A percentile compares a stretch with the other conserved stretches of the same genome.
Conservation (phyloP, 2,329 filamentous ascomycete genomes). For the Oidium heveae region DNA sequence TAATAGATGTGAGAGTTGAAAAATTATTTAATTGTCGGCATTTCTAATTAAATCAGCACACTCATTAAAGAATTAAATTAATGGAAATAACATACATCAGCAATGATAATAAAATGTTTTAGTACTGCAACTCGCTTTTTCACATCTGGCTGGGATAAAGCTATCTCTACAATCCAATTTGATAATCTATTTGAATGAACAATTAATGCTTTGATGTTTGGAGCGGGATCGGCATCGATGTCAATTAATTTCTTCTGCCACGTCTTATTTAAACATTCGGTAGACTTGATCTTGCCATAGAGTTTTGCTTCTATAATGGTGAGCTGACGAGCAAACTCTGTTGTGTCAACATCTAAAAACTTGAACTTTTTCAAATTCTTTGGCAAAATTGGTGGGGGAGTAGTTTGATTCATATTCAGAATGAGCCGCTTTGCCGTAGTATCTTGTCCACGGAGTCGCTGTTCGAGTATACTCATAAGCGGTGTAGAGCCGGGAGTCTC, state of each 20-base stretch:
- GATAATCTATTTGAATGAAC: conserved; percentile 96
- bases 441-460: conserved; percentile 71
- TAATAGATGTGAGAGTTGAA: conserved; percentile 90
- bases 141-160: conserved; percentile 76
- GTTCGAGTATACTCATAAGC: conserved; percentile 67
- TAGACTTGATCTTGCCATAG: conserved; percentile 87
- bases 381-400: conserved; percentile 71
- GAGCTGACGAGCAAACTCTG: conserved; percentile 89
- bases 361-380: conserved; percentile 99
- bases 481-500: conserved; percentile 74
- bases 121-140: conserved; percentile 94
- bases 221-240: conserved; percentile 60
- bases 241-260: conserved; percentile 90
- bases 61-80: background rate
- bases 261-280: conserved; percentile 92
- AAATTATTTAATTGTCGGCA: conserved; percentile 88
- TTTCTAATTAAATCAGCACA: conserved; percentile 34
- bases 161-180: conserved; percentile 99
- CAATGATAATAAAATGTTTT: conserved; percentile 91
- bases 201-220: conserved; percentile 90
- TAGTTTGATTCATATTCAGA: conserved; percentile 58
- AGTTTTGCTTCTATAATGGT: conserved; percentile 90
- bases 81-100: conserved; percentile 44
- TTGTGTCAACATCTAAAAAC: conserved; percentile 87
- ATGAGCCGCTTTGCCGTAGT: conserved; percentile 66